Evolutionary conservation across 106 monocot species (phyloP).

Genomic region (Amphibolis antarctica): DNA sequence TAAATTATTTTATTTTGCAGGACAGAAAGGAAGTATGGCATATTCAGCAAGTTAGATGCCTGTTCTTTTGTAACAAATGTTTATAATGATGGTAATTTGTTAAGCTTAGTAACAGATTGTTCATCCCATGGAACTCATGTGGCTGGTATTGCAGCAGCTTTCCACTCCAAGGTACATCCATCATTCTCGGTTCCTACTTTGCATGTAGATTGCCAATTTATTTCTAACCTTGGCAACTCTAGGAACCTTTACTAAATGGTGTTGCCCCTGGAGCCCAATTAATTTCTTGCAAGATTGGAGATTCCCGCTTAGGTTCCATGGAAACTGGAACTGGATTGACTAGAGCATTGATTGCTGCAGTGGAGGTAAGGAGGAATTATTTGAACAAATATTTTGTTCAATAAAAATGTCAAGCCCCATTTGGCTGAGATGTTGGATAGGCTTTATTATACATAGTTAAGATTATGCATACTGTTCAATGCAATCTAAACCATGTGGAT

Average conservation of each 20-base stretch:
- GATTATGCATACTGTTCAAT: too few relatives aligned
- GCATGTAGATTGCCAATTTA: background rate
- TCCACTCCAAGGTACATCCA: slow-evolving; percentile 60
- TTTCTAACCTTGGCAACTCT: slow-evolving; percentile 5
- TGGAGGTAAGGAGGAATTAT: slow-evolving; percentile 38
- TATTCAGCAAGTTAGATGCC: slow-evolving; percentile 92
- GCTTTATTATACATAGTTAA: too few relatives aligned
- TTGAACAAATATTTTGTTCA: too few relatives aligned
- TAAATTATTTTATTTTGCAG: slow-evolving; percentile 26
- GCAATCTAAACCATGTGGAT: too few relatives aligned
- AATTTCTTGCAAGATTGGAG: slow-evolving; percentile 98
- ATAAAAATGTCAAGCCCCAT: too few relatives aligned
- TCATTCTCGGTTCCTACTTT: background rate
- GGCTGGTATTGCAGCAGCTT: slow-evolving; percentile 90
- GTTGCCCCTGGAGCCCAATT: slow-evolving; percentile 96
- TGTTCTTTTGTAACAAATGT: slow-evolving; percentile 91
- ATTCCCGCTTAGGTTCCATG: slow-evolving; percentile 85
- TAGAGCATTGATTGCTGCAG: slow-evolving; percentile 86
- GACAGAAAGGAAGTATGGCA: slow-evolving; percentile 67
- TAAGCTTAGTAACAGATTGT: slow-evolving; percentile 96
- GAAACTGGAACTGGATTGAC: slow-evolving; percentile 85
- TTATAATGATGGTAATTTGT: slow-evolving; percentile 89
- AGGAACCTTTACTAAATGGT: slow-evolving; percentile 95
- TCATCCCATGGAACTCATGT: slow-evolving; percentile 99
- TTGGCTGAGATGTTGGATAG: too few relatives aligned